Percentiles rank a stretch among this genome's conserved stretches.
Evolutionary conservation across 305 asterid species (phyloP).

Genomic region (Salvia sclarea): DNA sequence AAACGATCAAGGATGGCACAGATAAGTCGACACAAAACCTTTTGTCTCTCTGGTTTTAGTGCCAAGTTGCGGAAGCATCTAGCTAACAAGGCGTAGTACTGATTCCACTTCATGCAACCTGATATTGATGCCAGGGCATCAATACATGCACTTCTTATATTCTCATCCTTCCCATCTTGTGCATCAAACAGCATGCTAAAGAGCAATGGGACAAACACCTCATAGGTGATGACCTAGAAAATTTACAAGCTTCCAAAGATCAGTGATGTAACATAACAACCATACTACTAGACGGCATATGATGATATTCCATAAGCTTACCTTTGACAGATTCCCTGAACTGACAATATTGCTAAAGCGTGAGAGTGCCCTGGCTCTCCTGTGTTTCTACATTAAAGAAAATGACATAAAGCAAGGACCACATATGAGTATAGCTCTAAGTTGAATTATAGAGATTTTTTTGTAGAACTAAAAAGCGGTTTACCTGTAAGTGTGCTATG

Average conservation of each 20-base stretch:
- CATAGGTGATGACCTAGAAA: conserved; percentile 65
- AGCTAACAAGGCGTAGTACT: conserved; percentile 58
- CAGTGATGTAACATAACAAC: conserved; percentile 22
- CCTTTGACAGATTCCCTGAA: conserved; percentile 66
- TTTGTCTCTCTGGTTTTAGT: conserved; percentile 74
- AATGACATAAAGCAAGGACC: conserved; percentile 23
- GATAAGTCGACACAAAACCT: conserved; percentile 66
- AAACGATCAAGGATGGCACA: conserved; percentile 74
- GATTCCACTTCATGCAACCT: conserved; percentile 79
- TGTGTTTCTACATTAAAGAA: conserved; percentile 69
- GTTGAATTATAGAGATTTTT: not conserved
- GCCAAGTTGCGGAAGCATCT: conserved; percentile 78
- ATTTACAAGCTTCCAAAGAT: conserved; percentile 23
- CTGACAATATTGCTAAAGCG: conserved; percentile 58
- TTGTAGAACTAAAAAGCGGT: conserved; percentile 13
- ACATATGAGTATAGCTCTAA: conserved; percentile 14
- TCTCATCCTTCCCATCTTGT: conserved; percentile 85
- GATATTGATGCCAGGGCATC: conserved; percentile 82
- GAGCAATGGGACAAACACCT: conserved; percentile 78
- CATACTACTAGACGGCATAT: conserved; percentile 6
- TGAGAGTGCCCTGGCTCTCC: conserved; percentile 84
- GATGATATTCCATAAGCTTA: conserved; percentile 37
- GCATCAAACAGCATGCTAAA: conserved; percentile 72
- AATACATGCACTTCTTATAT: conserved; percentile 74
- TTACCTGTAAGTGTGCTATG: conserved; percentile 86